A percentile compares a stretch with the other conserved stretches of the same genome.
These are phyloP conservation scores for Aspergillus neoniger DNA, from an alignment of 2,329 filamentous ascomycete species.

Conservation along the genomic window DNA sequence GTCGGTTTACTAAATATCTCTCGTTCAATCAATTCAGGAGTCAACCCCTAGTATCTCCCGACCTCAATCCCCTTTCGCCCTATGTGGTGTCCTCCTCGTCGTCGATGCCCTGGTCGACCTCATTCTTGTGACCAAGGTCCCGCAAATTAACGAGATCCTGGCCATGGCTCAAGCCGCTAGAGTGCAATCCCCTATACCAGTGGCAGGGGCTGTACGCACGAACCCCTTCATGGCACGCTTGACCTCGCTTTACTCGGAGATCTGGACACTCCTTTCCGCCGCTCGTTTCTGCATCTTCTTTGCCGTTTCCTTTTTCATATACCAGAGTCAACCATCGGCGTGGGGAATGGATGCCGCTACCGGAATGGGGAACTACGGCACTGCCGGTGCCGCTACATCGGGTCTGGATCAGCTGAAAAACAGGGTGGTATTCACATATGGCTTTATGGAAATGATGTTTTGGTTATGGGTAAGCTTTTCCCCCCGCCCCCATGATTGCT, in stretches of 20 bases:
- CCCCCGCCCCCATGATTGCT: background rate
- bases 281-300: constrained; percentile 40
- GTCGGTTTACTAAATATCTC: background rate
- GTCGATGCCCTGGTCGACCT: constrained; percentile 67
- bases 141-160: constrained; percentile 67
- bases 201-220: constrained; percentile 20
- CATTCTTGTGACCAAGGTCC: constrained; percentile 57
- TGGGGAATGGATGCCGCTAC: constrained; percentile 24
- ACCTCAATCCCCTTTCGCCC: constrained; percentile 67
- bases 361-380: constrained; percentile 22
- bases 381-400: constrained; percentile 7
- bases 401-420: constrained; percentile 74
- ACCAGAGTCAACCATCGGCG: constrained; percentile 32
- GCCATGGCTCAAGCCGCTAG: constrained; percentile 67
- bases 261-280: constrained; percentile 40
- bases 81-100: constrained; percentile 69
- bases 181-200: constrained; percentile 32
- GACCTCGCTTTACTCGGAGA: constrained; percentile 40
- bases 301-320: constrained; percentile 41
- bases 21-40: constrained; percentile 28
- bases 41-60: constrained; percentile 67
- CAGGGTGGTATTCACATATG: constrained; percentile 79
- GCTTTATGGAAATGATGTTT: constrained; percentile 76
- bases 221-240: constrained; percentile 30
- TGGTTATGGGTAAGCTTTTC: constrained; percentile 75